Conservation (phyloP, 2,329 filamentous ascomycete genomes). For the Amesomyces nigricolor region DNA sequence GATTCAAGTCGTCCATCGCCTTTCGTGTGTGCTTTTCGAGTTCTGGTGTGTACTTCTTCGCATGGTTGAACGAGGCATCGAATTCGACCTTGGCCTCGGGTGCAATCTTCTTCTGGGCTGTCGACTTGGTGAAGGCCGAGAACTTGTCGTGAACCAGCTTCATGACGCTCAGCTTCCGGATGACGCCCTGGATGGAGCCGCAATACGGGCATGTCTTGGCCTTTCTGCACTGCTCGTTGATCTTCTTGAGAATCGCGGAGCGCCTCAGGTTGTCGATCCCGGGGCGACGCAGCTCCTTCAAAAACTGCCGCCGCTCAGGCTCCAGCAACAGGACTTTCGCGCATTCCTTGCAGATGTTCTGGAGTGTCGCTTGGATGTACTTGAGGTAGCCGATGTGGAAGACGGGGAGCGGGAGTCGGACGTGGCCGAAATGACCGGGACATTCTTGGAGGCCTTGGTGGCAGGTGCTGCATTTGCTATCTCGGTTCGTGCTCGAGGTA, state of each 20-base stretch:
- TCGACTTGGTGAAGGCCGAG: conserved; percentile 79
- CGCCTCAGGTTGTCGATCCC: conserved; percentile 82
- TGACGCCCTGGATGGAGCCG: conserved; percentile 76
- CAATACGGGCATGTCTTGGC: conserved; percentile 77
- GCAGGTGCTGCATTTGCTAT: conserved; percentile 68
- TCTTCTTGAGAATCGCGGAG: conserved; percentile 76
- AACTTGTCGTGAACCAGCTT: conserved; percentile 96
- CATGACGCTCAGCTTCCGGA: conserved; percentile 85
- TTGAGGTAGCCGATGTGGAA: conserved; percentile 97
- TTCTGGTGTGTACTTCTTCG: conserved; percentile 71
- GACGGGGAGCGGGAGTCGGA: conserved; percentile 81
- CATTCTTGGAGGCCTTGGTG: conserved; percentile 75
- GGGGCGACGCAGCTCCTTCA: conserved; percentile 75
- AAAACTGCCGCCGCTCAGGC: conserved; percentile 65
- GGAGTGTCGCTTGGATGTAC: conserved; percentile 84
- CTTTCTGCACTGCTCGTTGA: conserved; percentile 87
- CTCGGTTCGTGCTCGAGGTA: conserved; percentile 74
- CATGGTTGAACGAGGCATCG: conserved; percentile 76
- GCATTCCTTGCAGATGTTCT: conserved; percentile 96
- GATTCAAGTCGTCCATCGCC: conserved; percentile 90
- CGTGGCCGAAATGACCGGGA: conserved; percentile 92
- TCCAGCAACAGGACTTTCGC: conserved; percentile 78
- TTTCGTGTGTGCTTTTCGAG: conserved; percentile 88
- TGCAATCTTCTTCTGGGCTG: conserved; percentile 74
- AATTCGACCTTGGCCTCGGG: conserved; percentile 79